These are phyloP conservation scores for Xylaria sp. DNA, from an alignment of 2,329 filamentous ascomycete species.

Conservation along the genomic window DNA sequence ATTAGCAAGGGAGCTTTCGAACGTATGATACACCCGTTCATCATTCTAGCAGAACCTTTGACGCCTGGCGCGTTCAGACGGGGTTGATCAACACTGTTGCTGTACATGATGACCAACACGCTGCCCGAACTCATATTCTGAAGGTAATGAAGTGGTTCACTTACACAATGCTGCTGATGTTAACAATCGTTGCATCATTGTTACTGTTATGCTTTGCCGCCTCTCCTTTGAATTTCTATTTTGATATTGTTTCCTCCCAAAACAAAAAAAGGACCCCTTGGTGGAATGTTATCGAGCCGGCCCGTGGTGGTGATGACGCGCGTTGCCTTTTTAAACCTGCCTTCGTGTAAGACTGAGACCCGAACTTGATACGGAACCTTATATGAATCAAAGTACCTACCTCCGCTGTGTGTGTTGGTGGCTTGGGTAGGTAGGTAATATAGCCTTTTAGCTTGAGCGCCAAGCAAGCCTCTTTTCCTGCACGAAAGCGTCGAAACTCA, in stretches of 20 bases:
- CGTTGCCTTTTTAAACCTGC: background rate
- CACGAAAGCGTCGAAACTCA: background rate
- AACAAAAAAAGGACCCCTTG: background rate
- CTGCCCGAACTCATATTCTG: too few species aligned
- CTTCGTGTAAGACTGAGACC: conserved; percentile 2
- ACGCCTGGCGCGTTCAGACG: too few species aligned
- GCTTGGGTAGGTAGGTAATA: background rate
- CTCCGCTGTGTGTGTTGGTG: too few species aligned
- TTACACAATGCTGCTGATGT: conserved; percentile 26
- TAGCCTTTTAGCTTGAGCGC: conserved; percentile 12
- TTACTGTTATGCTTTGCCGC: background rate
- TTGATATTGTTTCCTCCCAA: background rate
- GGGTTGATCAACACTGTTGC: background rate
- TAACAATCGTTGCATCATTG: conserved; percentile 17
- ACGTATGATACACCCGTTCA: background rate
- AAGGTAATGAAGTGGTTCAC: background rate
- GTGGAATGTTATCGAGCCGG: background rate
- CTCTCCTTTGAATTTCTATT: background rate
- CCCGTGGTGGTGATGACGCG: conserved; percentile 1
- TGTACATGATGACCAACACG: background rate
- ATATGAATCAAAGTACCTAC: background rate
- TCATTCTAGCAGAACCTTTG: too few species aligned
- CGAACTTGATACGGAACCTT: conserved; percentile 6
- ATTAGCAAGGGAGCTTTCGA: background rate
- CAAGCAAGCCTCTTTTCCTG: conserved; percentile 16